phyloP scores from a whole-genome alignment of 2,329 filamentous ascomycete species.

The Xylaria sp. region DNA sequence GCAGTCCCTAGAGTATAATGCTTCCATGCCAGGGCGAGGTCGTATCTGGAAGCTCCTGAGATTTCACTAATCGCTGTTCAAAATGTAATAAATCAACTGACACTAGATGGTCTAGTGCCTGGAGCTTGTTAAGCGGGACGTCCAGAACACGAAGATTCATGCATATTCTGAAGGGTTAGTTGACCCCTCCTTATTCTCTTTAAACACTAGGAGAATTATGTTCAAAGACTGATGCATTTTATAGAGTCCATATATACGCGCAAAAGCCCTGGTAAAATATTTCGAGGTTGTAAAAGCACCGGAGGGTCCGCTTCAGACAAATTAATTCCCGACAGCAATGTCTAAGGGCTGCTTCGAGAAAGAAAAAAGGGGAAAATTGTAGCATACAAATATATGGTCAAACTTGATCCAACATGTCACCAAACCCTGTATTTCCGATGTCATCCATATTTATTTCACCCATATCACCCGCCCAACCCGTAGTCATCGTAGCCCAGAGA shows the following conservation, averaged over 20 bases:
- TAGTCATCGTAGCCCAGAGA: slow-evolving; percentile 45
- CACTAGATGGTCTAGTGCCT: slow-evolving; percentile 23
- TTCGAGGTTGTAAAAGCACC: not conserved
- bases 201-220: not conserved
- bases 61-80: not conserved
- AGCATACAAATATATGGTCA: slow-evolving; percentile 9
- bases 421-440: slow-evolving; percentile 28
- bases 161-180: slow-evolving; percentile 42
- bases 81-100: not conserved
- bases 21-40: not conserved
- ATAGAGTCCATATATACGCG: slow-evolving; percentile 36
- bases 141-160: slow-evolving; percentile 40
- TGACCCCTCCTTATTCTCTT: not conserved
- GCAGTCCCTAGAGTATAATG: not conserved
- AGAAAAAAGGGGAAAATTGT: not conserved
- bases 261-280: slow-evolving; percentile 29
- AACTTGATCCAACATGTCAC: slow-evolving; percentile 24
- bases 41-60: not conserved
- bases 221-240: slow-evolving; percentile 2
- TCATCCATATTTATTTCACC: slow-evolving; percentile 33
- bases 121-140: slow-evolving; percentile 39
- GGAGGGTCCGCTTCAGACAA: not conserved
- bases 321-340: not conserved
- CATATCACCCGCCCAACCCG: slow-evolving; percentile 39
- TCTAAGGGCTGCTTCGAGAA: not conserved